Evolutionary conservation across 75 land plant species (phyloP), one percentile per base, ranked within the genome.

Genomic region (Chamaecyparis obtusa): DNA sequence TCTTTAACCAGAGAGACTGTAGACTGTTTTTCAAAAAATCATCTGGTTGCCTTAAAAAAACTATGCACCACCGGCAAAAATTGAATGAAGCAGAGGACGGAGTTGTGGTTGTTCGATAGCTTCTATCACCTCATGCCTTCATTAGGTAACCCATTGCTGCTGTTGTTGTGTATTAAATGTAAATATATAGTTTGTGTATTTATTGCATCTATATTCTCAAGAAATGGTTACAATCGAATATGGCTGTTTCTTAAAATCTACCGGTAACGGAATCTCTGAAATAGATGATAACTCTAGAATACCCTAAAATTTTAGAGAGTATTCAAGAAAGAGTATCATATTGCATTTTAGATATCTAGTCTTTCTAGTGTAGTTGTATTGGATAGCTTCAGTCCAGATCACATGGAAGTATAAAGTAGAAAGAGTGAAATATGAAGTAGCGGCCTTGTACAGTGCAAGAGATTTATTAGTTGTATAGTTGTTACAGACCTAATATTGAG

Each of bases 121-220:
- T 39, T 78, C 81, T 1, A 78, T 41, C 43, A 24, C 81, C 81
- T 78, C 81, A 78, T 78, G 81, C 81, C 81, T 78, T 41, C 43
- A 41, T 39, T 43, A 78, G 81, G 81, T 78, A 24, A 78, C 8
- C 78, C 19, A 35, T 75, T 35, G 55, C 35, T 35, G 37, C 15
- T 36, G 15, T 16, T 35, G 17, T 33, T 16, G 14, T 33, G 46
- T 75, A 10, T 14, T 35, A 5, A 7, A 19, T 21, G 5, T 7
- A 19, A 2, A 0, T 78, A 2, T 8, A 41, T 78, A 19, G 46
- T 39, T 41, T 78, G 8, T 37, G 44, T 24, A 19, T 39, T 78
- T 43, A 41, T 21, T 39, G n/a, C n/a, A 37, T 78, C 19, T 78
- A 7, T 78, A 7, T 17, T 78, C 10, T 78, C 24, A 2, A 64